phyloP scores from a whole-genome alignment of 169 alveolate genomes.

The Plasmodium inui region DNA sequence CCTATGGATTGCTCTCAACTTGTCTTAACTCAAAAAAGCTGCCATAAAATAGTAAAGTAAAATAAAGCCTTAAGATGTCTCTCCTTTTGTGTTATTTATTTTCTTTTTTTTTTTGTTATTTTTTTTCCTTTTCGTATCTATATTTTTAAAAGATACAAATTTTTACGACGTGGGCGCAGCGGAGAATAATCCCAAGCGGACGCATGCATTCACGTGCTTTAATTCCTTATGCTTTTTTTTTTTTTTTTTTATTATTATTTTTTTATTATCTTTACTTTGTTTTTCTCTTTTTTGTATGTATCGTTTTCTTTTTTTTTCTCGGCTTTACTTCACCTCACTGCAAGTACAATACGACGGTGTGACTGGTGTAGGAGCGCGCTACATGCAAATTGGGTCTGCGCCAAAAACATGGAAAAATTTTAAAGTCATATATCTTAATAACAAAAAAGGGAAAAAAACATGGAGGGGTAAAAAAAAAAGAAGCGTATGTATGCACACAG shows the following conservation, averaged over 20 bases:
- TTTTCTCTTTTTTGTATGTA: not conserved
- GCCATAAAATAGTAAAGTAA: not conserved
- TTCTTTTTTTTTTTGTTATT: not conserved
- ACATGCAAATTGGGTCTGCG: not conserved
- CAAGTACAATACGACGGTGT: not conserved
- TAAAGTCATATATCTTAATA: constrained; percentile 10
- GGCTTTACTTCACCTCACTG: not conserved
- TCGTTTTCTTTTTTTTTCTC: not conserved
- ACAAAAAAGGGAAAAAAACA: constrained; percentile 3
- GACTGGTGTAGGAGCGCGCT: not conserved
- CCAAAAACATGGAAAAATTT: not conserved
- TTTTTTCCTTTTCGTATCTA: constrained; percentile 3
- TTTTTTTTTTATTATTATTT: not conserved
- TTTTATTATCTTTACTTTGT: not conserved
- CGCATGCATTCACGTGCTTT: not conserved
- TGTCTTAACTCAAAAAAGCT: not conserved
- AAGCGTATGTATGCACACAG: not conserved
- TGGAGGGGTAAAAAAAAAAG: not conserved
- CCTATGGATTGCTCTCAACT: not conserved
- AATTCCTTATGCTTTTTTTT: not conserved
- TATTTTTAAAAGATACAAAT: constrained; percentile 12
- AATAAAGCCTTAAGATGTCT: not conserved
- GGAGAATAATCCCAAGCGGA: not conserved
- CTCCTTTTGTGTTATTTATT: not conserved
- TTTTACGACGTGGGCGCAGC: not conserved